Evolutionary conservation across 1,284 basidiomycete genomes (phyloP).

Genomic region (Heimioporus punctisporus): DNA sequence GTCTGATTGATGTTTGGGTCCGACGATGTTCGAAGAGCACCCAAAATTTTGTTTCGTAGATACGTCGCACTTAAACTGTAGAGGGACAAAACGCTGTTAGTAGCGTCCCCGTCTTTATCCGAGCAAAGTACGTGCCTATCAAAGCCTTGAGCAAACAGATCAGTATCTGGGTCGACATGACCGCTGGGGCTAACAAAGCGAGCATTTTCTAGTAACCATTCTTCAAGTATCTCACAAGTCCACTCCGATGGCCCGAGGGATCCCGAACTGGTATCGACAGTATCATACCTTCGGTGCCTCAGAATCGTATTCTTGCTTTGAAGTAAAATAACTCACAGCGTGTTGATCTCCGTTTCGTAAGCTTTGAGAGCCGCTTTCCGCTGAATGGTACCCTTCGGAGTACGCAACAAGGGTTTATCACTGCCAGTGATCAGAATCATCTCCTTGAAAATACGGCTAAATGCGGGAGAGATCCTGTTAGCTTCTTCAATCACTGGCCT

Average conservation of each 20-base stretch:
- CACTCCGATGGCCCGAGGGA: conserved; percentile 22
- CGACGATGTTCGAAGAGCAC: conserved; percentile 25
- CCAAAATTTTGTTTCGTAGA: conserved; percentile 34
- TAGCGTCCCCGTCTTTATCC: neutral
- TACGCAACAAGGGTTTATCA: neutral
- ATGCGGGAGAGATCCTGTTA: neutral
- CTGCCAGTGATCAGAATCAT: neutral
- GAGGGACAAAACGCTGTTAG: neutral
- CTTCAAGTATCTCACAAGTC: conserved; percentile 20
- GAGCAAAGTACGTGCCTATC: conserved; percentile 29
- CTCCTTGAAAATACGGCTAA: neutral
- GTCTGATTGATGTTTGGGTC: conserved; percentile 11
- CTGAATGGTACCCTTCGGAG: neutral
- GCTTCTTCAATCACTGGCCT: neutral
- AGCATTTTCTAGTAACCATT: conserved; percentile 27
- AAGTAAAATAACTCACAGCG: neutral
- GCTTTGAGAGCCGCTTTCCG: neutral
- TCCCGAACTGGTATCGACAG: conserved; percentile 16
- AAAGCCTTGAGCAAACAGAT: conserved; percentile 36
- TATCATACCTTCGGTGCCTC: conserved; percentile 24
- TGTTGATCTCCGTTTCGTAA: neutral
- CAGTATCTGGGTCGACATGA: conserved; percentile 15
- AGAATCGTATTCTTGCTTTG: neutral
- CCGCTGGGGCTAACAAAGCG: neutral
- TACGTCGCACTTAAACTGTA: conserved; percentile 35